Evolutionary conservation across 805 yeast genomes (phyloP), one percentile per base, ranked within the genome.

Genomic region (Saccharomycopsis olivae): DNA sequence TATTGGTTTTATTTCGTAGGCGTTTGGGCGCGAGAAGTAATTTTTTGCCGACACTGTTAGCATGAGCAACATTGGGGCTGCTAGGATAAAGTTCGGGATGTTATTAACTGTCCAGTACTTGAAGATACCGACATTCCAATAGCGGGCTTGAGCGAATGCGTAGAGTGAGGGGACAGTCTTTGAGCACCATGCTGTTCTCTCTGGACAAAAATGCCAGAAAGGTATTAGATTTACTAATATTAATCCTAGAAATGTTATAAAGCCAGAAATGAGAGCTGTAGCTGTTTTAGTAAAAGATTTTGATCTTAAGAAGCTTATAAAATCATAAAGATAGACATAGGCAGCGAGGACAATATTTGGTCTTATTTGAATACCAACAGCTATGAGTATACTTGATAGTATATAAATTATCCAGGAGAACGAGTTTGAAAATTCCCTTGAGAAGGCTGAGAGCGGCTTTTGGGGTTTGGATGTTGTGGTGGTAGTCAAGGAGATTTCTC

Each of bases 111-210:
- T 80, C 89, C 96, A 92, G 59, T 92, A 92, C 30, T 59, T 64
- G 41, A 92, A 57, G 38, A 88, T 73, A 0, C 98, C 97, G 33
- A 66, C 69, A 49, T 76, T 71, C 98, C 98, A 92, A 56, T 89
- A 87, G 47, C 75, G 66, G 1, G 60, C 43, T 58, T 92, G 98
- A 5, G 94, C 82, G 55, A 68, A 84, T 3, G 71, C 56, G 50
- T 77, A 77, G 11, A 89, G 62, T 17, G 79, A 69, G 5, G 83
- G 85, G 0, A 82, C 38, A 6, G 19, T 9, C 3, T 61, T 48
- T 11, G 60, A 45, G 55, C 98, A 89, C 96, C 96, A 89, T 45
- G 69, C 82, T 5, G 83, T 76, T 43, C 86, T 61, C 11, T 58
- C 68, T 1, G 86, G 83, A 54, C 98, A 92, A 47, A 73, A 79